Evolutionary conservation across 805 yeast genomes (phyloP).

Genomic region (Isabelozyma pseudorhagii): DNA sequence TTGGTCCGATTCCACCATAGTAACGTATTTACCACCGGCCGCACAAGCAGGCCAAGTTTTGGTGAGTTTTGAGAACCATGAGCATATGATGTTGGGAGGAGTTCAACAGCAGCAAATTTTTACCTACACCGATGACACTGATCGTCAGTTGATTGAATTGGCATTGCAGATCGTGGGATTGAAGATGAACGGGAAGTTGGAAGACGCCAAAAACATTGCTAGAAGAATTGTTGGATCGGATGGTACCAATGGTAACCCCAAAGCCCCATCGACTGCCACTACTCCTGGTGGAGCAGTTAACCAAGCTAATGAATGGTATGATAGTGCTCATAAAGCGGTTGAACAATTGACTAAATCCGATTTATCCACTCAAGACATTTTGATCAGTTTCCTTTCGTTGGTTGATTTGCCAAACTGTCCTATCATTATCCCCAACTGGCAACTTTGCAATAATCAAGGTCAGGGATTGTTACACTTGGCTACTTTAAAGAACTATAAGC

Average conservation of each 20-base stretch:
- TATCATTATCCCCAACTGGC: constrained; percentile 67
- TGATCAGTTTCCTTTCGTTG: constrained; percentile 50
- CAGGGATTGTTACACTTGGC: constrained; percentile 89
- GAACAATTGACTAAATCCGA: constrained; percentile 44
- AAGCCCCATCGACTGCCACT: constrained; percentile 4
- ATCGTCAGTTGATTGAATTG: constrained; percentile 87
- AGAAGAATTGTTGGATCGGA: constrained; percentile 79
- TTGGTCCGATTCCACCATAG: constrained; percentile 94
- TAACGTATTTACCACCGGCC: constrained; percentile 92
- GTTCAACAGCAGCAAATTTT: constrained; percentile 58
- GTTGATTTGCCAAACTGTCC: constrained; percentile 66
- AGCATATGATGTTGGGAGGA: constrained; percentile 24
- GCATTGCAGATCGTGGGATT: constrained; percentile 96
- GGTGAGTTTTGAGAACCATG: constrained; percentile 70
- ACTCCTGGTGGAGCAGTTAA: constrained; percentile 9
- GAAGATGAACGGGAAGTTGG: constrained; percentile 93
- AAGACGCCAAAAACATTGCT: constrained; percentile 93
- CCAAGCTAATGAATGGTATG: constrained; percentile 44
- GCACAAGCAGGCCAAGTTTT: constrained; percentile 85
- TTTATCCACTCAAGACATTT: constrained; percentile 47
- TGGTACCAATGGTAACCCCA: constrained; percentile 9
- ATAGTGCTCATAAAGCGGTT: constrained; percentile 50
- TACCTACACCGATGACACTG: constrained; percentile 93
- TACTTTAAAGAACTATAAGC: constrained; percentile 65
- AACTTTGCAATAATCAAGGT: constrained; percentile 76